Evolutionary conservation across 108 stramenopile genomes (phyloP).

Genomic region (Stephanodiscus triporus): DNA sequence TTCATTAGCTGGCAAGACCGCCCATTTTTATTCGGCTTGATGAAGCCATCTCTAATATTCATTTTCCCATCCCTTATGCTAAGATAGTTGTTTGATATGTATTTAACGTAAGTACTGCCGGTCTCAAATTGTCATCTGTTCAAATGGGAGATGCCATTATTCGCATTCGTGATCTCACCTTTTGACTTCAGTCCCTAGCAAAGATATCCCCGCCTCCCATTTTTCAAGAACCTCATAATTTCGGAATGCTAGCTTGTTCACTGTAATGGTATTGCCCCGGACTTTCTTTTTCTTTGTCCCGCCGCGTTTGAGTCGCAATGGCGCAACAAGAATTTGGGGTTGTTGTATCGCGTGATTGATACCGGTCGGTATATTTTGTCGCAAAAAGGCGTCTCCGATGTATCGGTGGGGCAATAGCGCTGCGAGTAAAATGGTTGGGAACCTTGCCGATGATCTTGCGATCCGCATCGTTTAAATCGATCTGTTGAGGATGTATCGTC

Average conservation of each 20-base stretch:
- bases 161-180: conserved; percentile 20
- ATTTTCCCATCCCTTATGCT: conserved; percentile 84
- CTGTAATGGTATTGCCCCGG: conserved; percentile 42
- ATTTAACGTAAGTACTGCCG: neutral
- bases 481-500: too few relatives aligned
- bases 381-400: neutral
- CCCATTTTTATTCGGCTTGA: conserved; percentile 63
- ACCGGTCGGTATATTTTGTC: neutral
- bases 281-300: conserved; percentile 53
- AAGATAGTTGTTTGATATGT: neutral
- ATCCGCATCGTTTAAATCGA: neutral
- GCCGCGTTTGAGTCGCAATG: conserved; percentile 35
- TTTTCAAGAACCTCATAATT: conserved; percentile 78
- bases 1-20: conserved; percentile 67
- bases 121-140: neutral
- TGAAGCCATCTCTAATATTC: conserved; percentile 81
- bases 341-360: neutral
- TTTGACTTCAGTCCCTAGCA: conserved; percentile 85
- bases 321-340: conserved; percentile 5
- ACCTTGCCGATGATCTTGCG: neutral
- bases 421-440: conserved; percentile 8
- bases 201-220: conserved; percentile 78
- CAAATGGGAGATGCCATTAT: neutral
- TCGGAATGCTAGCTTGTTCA: conserved; percentile 46
- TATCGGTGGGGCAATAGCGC: neutral